Evolutionary conservation across 768 basidiomycete species (phyloP), one percentile per base, ranked within the genome.

Genomic region (Arthromyces matolae): DNA sequence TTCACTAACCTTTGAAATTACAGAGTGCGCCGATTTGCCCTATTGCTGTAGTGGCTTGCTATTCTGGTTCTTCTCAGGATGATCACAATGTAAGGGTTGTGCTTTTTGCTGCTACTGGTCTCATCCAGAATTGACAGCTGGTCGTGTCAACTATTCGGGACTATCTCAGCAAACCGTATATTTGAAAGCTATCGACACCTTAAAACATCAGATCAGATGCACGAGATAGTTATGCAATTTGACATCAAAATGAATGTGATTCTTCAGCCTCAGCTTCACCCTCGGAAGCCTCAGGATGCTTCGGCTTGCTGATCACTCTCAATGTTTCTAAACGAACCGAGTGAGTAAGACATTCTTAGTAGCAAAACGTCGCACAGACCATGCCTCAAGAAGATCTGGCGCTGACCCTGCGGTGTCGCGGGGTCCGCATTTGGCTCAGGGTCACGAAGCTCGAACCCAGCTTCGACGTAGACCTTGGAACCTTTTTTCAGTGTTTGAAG

Each of bases 11-110:
- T 16, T 25, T 40, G 16, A n/a, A n/a, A 8, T 42, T 13, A 28
- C 49, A 91, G 89, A 89, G 86, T 50, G 86, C 85, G 12, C 81
- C 78, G n/a, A 88, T 86, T 56, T 88, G 87, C 62, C 89, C 89
- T 1, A 88, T 91, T 47, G 89, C 82, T 5, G 68, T 90, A 14
- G 81, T 78, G 22, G 88, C 83, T 4, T 86, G 84, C 54, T 90
- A 87, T 64, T 90, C 89, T 13, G 89, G 89, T 22, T 87, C 87
- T 34, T 86, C 84, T 37, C 73, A 79, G 45, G 89, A 91, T 47
- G 89, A 91, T 62, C 89, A 91, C 58, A 78, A 73, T 50, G 88
- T 91, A 57, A 47, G 84, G 12, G 38, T 23, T 22, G 8, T 28
- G n/a, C 28, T 22, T 13, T 34, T 27, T 12, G n/a, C 39, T 18